These are phyloP conservation scores for Porodaedalea pini DNA, from an alignment of 1,284 basidiomycete species.

Conservation along the genomic window DNA sequence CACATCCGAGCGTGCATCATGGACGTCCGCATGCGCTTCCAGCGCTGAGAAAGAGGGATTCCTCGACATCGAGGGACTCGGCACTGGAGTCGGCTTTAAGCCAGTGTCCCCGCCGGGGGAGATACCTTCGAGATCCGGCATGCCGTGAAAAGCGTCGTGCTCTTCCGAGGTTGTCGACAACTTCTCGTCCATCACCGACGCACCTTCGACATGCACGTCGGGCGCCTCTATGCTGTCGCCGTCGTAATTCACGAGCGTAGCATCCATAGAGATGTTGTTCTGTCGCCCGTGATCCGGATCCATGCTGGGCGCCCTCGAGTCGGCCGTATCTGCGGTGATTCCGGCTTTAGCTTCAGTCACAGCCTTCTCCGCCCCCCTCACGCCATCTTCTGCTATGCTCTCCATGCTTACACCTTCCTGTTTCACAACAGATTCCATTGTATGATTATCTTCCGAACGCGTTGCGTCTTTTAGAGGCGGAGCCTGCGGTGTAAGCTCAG, in stretches of 20 bases:
- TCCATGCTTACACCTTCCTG: background rate
- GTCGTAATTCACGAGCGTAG: conserved; percentile 8
- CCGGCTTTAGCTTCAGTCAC: background rate
- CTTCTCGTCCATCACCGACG: conserved; percentile 4
- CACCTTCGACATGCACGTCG: conserved; percentile 4
- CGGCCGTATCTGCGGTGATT: background rate
- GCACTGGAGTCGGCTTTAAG: background rate
- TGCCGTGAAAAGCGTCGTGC: background rate
- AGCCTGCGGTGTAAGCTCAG: too few species aligned
- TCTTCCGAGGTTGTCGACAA: background rate
- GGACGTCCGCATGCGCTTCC: conserved; percentile 19
- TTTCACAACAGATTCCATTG: too few species aligned
- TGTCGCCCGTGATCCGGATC: background rate
- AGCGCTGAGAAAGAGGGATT: background rate
- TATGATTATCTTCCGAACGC: too few species aligned
- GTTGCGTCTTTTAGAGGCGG: too few species aligned
- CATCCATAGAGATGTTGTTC: conserved; percentile 7
- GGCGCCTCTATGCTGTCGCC: background rate
- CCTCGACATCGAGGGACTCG: background rate
- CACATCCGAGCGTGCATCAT: conserved; percentile 24
- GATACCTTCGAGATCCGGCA: background rate
- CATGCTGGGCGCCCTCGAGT: background rate
- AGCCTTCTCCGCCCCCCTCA: background rate
- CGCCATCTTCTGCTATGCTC: background rate
- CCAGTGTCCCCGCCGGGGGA: background rate